Percentiles rank a stretch among this genome's conserved stretches.
These are phyloP conservation scores for Exophiala dermatitidis DNA, from an alignment of 2,329 filamentous ascomycete species.

Conservation along the genomic window DNA sequence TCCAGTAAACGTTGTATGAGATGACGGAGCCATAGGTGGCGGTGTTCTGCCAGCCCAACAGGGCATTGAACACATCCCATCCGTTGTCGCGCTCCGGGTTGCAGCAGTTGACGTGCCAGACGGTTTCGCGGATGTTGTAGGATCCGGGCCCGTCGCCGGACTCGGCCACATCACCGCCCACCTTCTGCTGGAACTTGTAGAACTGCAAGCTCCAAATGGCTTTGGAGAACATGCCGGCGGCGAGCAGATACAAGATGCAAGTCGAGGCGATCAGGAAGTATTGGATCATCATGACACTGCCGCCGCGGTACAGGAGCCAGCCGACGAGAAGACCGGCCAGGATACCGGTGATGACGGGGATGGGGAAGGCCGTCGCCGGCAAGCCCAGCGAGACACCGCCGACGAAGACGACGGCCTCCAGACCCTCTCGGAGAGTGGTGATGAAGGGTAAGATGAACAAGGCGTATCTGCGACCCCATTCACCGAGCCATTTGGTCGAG, in stretches of 20 bases:
- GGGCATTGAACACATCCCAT: constrained; percentile 80
- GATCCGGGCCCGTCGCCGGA: constrained; percentile 62
- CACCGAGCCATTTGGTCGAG: constrained; percentile 36
- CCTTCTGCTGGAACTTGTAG: constrained; percentile 57
- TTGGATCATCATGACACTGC: constrained; percentile 58
- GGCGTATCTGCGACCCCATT: constrained; percentile 65
- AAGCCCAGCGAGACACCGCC: constrained; percentile 72
- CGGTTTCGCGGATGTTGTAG: constrained; percentile 68
- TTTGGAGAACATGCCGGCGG: constrained; percentile 72
- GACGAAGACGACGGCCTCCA: constrained; percentile 80
- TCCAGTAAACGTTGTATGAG: constrained; percentile 83
- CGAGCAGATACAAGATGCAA: constrained; percentile 75
- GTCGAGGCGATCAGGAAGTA: constrained; percentile 73
- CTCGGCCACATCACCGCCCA: constrained; percentile 52
- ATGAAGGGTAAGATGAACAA: constrained; percentile 84
- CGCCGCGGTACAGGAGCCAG: constrained; percentile 69
- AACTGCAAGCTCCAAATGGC: constrained; percentile 70
- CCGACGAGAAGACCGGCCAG: constrained; percentile 60
- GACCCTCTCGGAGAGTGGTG: constrained; percentile 73
- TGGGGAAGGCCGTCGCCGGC: constrained; percentile 67
- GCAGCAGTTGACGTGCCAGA: constrained; percentile 84
- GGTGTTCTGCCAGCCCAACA: constrained; percentile 82
- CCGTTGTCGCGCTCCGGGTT: constrained; percentile 65
- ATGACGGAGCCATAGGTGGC: constrained; percentile 83
- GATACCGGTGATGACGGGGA: constrained; percentile 70